Evolutionary conservation across 345 rosid genomes (phyloP).

Genomic region (Melaleuca quinquenervia): DNA sequence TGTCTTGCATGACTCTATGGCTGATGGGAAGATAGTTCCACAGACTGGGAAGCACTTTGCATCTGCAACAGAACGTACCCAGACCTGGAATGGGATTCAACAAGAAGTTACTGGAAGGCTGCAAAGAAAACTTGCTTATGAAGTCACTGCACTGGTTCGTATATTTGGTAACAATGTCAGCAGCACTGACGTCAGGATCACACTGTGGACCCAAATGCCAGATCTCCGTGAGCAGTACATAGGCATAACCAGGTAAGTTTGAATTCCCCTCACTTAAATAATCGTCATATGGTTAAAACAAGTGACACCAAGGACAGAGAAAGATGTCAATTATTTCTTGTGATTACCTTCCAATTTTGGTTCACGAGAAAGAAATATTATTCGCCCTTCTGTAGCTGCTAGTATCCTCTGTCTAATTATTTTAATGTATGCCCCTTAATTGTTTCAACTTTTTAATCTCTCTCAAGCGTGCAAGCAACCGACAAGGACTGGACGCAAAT

Average conservation of each 20-base stretch:
- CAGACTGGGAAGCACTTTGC: conserved; percentile 71
- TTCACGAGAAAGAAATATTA: not conserved
- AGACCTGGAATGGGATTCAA: conserved; percentile 88
- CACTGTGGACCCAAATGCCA: conserved; percentile 65
- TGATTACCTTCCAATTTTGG: not conserved
- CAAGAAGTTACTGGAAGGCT: conserved; percentile 84
- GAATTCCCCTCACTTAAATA: not conserved
- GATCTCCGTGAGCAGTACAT: conserved; percentile 72
- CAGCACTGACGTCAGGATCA: conserved; percentile 51
- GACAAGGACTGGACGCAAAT: conserved; percentile 71
- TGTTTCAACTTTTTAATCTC: not conserved
- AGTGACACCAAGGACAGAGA: not conserved
- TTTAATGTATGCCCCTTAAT: not conserved
- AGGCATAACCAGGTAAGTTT: conserved; percentile 64
- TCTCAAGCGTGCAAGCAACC: conserved; percentile 56
- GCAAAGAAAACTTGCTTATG: conserved; percentile 73
- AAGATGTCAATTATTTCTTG: not conserved
- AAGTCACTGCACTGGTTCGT: conserved; percentile 58
- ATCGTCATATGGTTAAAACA: not conserved
- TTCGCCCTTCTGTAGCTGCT: not conserved
- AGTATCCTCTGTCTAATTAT: not conserved
- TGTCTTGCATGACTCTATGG: conserved; percentile 70
- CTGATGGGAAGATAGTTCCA: conserved; percentile 64
- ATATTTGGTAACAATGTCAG: conserved; percentile 61
- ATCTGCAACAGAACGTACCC: conserved; percentile 72